Evolutionary conservation across 2,329 filamentous ascomycete genomes (phyloP), one percentile per base, ranked within the genome.

Genomic region (Decorospora gaudefroyi): DNA sequence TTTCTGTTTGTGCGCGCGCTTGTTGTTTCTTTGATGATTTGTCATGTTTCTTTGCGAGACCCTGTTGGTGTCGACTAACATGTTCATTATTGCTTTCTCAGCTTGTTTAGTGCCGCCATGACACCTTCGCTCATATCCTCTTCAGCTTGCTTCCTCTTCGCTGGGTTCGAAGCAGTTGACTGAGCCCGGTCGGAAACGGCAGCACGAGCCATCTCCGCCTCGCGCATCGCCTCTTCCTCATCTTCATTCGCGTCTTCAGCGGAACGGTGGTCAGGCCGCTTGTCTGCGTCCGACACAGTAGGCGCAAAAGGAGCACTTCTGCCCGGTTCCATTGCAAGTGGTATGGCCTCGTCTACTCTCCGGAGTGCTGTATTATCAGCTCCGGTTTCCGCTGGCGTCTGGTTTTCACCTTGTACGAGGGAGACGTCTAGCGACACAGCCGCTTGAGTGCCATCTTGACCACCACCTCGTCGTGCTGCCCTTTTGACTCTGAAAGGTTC

Each of bases 401-500:
- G 46, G 15, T 30, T 42, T 16, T 62, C 62, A 10, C 40, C 57
- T 32, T 67, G 66, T 28, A 57, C 59, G 34, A 48, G 51, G 12
- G 64, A 64, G 5, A 54, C 42, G n/a, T 62, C 59, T 17, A 55
- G 57, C 17, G 65, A 62, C 18, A 65, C 38, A 1, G 51, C 57
- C 27, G 43, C 46, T 27, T 46, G 50, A 15, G 53, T 64, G 29
- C 62, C 63, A 29, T 72, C 68, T n/a, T 64, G 64, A 26, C 51
- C 61, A 10, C 76, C 53, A n/a, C 71, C 74, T 26, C 76, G 68
- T 54, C 74, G 88, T n/a, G 79, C 81, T 2, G 87, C 81, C 61
- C 86, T 87, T 59, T 84, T 83, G 4, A 86, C 83, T 45, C 89
- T 76, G 60, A 97, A 96, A 0, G 90, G 89, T 70, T 95, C 90